Conservation (phyloP, 768 basidiomycete species). For the Tephrocybe sp. region DNA sequence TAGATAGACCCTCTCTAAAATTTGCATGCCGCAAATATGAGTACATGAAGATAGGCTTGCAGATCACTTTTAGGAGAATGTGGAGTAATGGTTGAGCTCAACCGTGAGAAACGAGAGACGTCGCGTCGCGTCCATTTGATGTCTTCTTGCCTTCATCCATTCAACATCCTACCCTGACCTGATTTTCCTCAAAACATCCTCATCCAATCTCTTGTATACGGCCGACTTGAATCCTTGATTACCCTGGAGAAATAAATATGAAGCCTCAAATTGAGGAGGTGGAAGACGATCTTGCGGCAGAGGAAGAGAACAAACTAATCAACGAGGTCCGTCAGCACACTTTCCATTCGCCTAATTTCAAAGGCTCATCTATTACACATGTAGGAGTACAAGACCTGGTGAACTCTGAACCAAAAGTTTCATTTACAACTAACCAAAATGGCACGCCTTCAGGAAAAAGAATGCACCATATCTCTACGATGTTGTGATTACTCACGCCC, state of each 20-base stretch:
- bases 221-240: neutral
- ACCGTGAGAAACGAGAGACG: conserved; percentile 41
- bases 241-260: conserved; percentile 26
- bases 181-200: neutral
- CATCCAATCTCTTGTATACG: neutral
- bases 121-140: conserved; percentile 35
- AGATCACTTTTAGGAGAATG: neutral
- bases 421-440: conserved; percentile 1
- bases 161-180: neutral
- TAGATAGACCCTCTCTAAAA: conserved; percentile 4
- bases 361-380: neutral
- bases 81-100: conserved; percentile 8
- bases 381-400: conserved; percentile 89
- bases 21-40: conserved; percentile 3
- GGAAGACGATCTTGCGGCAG: conserved; percentile 77
- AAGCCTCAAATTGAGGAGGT: conserved; percentile 60
- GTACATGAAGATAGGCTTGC: conserved; percentile 18
- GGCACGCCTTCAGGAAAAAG: conserved; percentile 67
- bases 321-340: conserved; percentile 61
- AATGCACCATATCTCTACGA: conserved; percentile 98
- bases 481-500: conserved; percentile 93
- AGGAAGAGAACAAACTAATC: conserved; percentile 86
- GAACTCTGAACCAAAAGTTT: conserved; percentile 12
- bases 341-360: conserved; percentile 1
- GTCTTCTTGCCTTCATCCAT: conserved; percentile 1